Percentiles rank a stretch among this genome's conserved stretches.
phyloP scores from a whole-genome alignment of 2,329 filamentous ascomycete species.

The Chaetomium strumarium region DNA sequence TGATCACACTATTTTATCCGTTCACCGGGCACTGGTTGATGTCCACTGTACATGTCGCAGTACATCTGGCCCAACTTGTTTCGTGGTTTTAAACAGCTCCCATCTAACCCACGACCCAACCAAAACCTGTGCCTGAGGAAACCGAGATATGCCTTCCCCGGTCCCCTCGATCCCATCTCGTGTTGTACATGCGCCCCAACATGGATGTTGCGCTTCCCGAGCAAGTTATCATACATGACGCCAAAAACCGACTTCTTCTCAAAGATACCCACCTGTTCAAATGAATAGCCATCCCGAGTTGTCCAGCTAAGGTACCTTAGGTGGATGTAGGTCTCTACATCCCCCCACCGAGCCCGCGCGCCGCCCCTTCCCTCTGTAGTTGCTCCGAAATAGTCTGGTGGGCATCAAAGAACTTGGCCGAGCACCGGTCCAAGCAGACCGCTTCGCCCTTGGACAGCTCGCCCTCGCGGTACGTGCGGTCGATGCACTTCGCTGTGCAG shows the following conservation, averaged over 20 bases:
- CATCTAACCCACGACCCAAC: not conserved
- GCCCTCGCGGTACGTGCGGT: conserved; percentile 84
- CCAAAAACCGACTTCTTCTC: too few relatives aligned
- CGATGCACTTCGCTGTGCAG: conserved; percentile 92
- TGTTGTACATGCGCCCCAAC: not conserved
- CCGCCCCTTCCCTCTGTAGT: conserved; percentile 81
- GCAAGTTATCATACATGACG: too few relatives aligned
- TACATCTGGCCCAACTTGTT: not conserved
- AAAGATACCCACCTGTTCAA: too few relatives aligned
- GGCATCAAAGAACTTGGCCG: conserved; percentile 97
- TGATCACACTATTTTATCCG: conserved; percentile 4
- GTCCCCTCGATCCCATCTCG: not conserved
- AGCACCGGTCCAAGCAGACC: conserved; percentile 96
- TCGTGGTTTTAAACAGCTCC: not conserved
- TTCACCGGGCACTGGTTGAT: not conserved
- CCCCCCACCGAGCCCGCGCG: conserved; percentile 50
- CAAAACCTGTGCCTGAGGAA: not conserved
- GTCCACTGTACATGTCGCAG: conserved; percentile 6
- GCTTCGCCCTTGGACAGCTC: conserved; percentile 99
- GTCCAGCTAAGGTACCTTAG: too few relatives aligned
- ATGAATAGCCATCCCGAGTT: too few relatives aligned
- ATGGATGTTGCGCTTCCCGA: not conserved
- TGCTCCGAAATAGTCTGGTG: conserved; percentile 97
- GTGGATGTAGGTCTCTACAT: conserved; percentile 3
- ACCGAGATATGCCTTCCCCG: not conserved